phyloP scores from a whole-genome alignment of 2,329 filamentous ascomycete species.

The Aspergillus persii region DNA sequence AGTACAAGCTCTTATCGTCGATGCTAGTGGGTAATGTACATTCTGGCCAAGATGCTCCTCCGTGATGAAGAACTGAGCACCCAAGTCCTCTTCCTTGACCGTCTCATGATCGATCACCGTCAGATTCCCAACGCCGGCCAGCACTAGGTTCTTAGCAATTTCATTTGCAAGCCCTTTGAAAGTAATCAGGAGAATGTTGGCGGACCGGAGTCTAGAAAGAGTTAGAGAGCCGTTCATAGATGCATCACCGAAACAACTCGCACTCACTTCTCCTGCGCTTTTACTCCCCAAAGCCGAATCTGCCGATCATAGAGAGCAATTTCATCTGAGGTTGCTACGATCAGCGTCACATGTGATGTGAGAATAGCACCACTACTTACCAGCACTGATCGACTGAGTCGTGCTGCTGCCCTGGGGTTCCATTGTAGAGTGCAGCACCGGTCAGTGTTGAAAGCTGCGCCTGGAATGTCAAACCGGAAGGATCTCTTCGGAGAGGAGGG shows the following conservation, averaged over 20 bases:
- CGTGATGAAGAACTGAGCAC: slow-evolving; percentile 77
- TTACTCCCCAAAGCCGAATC: slow-evolving; percentile 94
- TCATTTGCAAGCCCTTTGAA: slow-evolving; percentile 88
- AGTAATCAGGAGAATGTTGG: slow-evolving; percentile 85
- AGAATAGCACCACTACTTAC: slow-evolving; percentile 16
- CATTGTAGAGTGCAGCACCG: slow-evolving; percentile 16
- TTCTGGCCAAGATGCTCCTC: slow-evolving; percentile 73
- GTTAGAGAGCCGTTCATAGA: neutral
- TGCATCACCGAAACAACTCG: neutral
- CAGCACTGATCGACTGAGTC: slow-evolving; percentile 33
- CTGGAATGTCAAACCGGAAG: neutral
- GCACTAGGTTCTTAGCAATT: slow-evolving; percentile 93
- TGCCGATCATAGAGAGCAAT: slow-evolving; percentile 97
- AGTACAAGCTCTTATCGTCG: neutral
- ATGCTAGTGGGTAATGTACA: slow-evolving; percentile 36
- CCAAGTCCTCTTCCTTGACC: slow-evolving; percentile 77
- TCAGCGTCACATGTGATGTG: neutral
- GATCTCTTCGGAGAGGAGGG: neutral
- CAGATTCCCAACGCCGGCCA: slow-evolving; percentile 86
- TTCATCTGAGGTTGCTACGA: slow-evolving; percentile 63
- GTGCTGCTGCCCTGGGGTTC: slow-evolving; percentile 19
- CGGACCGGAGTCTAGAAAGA: slow-evolving; percentile 70
- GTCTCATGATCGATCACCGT: slow-evolving; percentile 78
- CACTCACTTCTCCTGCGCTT: slow-evolving; percentile 74
- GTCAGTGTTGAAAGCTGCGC: neutral